Evolutionary conservation across 768 basidiomycete genomes (phyloP).

Genomic region (Amanita pseudoporphyria): DNA sequence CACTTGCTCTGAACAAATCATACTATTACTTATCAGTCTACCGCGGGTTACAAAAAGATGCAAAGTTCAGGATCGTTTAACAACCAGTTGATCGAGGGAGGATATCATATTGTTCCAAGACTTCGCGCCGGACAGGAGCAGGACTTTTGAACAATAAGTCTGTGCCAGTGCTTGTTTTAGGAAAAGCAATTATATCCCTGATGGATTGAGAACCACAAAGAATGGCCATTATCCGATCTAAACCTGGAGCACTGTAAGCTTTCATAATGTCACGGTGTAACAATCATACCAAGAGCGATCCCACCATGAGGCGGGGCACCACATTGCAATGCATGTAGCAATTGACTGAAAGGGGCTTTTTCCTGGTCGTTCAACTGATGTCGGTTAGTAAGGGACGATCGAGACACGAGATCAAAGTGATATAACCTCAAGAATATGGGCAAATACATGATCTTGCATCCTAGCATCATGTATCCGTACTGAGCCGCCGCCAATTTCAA

Average conservation of each 20-base stretch:
- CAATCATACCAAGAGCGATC: slow-evolving; percentile 67
- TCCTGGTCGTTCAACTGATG: slow-evolving; percentile 64
- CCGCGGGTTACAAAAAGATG: neutral
- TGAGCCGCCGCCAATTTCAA: slow-evolving; percentile 90
- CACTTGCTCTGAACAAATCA: neutral
- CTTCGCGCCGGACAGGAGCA: slow-evolving; percentile 39
- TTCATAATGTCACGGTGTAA: slow-evolving; percentile 4
- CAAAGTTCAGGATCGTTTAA: neutral
- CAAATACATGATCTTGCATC: slow-evolving; percentile 82
- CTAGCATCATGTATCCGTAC: slow-evolving; percentile 84
- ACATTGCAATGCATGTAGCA: slow-evolving; percentile 77
- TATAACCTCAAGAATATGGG: slow-evolving; percentile 65
- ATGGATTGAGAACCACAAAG: slow-evolving; percentile 83
- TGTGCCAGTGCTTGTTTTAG: slow-evolving; percentile 76
- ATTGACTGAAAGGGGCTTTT: slow-evolving; percentile 68
- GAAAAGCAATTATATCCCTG: slow-evolving; percentile 94
- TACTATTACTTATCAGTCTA: slow-evolving; percentile 1
- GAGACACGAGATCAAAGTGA: slow-evolving; percentile 3
- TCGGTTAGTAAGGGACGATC: neutral
- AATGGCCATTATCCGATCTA: slow-evolving; percentile 89
- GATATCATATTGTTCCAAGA: slow-evolving; percentile 60
- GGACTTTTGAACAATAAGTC: slow-evolving; percentile 91
- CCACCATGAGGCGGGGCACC: slow-evolving; percentile 96
- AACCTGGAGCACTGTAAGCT: slow-evolving; percentile 40
- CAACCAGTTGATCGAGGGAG: slow-evolving; percentile 7